Conservation (phyloP, 2,329 filamentous ascomycete species). For the Lecanicillium sp. region DNA sequence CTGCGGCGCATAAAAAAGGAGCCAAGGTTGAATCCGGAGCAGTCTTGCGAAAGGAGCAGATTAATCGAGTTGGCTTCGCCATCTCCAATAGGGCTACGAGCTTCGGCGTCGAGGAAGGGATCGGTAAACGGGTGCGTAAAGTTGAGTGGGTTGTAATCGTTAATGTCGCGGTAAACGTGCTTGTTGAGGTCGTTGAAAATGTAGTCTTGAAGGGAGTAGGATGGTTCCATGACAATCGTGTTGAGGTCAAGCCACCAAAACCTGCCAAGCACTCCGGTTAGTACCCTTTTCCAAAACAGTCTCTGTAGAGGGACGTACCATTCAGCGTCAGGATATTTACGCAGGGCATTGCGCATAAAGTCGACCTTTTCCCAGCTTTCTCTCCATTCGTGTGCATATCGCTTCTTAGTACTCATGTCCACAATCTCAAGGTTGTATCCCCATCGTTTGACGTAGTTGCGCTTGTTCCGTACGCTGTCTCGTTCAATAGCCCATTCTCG, state of each 20-base stretch:
- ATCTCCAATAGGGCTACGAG: constrained; percentile 68
- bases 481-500: constrained; percentile 97
- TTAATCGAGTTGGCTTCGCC: constrained; percentile 72
- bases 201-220: constrained; percentile 80
- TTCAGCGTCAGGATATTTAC: constrained; percentile 91
- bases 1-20: constrained; percentile 88
- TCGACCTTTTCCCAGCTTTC: constrained; percentile 99
- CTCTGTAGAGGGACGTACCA: constrained; percentile 56
- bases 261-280: constrained; percentile 42
- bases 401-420: constrained; percentile 98
- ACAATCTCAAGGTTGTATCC: constrained; percentile 94
- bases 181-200: constrained; percentile 73
- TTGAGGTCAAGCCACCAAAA: constrained; percentile 99
- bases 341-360: constrained; percentile 77
- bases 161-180: constrained; percentile 89
- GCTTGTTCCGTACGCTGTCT: constrained; percentile 93
- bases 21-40: constrained; percentile 89
- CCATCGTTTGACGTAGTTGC: constrained; percentile 77
- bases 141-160: constrained; percentile 90
- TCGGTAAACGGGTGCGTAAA: constrained; percentile 74
- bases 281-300: background rate
- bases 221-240: constrained; percentile 96
- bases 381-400: constrained; percentile 97
- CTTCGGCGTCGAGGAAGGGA: constrained; percentile 66
- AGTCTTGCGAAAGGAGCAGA: constrained; percentile 85